Evolutionary conservation across 139 green algal species (phyloP).

Genomic region (Chlamydomonas schloesseri): DNA sequence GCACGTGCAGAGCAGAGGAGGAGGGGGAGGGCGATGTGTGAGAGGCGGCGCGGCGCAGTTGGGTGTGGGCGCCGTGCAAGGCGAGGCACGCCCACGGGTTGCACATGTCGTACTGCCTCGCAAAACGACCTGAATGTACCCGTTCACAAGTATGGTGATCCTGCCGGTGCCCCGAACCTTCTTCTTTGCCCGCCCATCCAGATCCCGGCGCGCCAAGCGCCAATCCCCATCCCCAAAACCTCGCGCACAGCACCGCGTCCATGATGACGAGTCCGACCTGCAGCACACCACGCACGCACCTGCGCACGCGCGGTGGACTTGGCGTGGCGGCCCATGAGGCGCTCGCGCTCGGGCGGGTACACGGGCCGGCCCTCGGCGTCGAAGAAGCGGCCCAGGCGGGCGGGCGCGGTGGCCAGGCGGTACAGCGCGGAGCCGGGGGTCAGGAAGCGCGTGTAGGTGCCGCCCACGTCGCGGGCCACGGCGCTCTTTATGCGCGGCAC

Average conservation of each 20-base stretch:
- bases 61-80: not conserved
- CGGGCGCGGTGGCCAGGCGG: slow-evolving; percentile 72
- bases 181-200: no score
- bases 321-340: slow-evolving; percentile 65
- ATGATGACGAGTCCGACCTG: no score
- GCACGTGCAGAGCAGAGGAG: slow-evolving; percentile 13
- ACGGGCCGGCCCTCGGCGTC: slow-evolving; percentile 60
- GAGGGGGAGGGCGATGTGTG: not conserved
- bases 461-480: slow-evolving; percentile 53
- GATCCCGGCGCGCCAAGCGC: no score
- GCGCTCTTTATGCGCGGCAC: slow-evolving; percentile 79
- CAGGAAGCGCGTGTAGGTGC: slow-evolving; percentile 76
- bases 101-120: not conserved
- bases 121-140: no score
- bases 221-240: no score
- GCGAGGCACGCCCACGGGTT: not conserved
- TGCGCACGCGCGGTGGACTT: slow-evolving; percentile 64
- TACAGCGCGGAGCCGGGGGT: slow-evolving; percentile 69
- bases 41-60: not conserved
- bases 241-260: no score
- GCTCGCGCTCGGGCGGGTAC: slow-evolving; percentile 72
- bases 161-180: no score
- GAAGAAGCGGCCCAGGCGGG: slow-evolving; percentile 80
- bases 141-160: no score
- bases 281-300: no score